phyloP scores from a whole-genome alignment of 345 rosid species.

The Theobroma cacao region DNA sequence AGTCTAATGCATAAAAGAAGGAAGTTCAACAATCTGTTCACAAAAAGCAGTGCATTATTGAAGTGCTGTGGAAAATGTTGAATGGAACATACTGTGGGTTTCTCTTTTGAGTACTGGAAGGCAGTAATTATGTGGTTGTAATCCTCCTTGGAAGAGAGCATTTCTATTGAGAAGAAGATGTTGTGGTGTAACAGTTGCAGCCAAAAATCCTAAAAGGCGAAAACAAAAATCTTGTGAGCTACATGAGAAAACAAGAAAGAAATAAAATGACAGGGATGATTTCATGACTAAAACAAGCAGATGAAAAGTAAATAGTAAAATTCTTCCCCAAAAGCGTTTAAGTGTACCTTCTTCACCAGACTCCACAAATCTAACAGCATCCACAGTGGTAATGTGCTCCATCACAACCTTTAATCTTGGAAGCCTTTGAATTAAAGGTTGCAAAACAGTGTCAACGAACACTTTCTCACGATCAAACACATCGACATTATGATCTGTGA shows the following conservation, averaged over 20 bases:
- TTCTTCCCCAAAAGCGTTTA: background rate
- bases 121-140: conserved; percentile 91
- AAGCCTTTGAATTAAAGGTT: conserved; percentile 68
- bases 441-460: conserved; percentile 74
- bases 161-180: conserved; percentile 93
- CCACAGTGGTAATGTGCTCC: conserved; percentile 92
- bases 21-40: background rate
- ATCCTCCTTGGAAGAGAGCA: conserved; percentile 90
- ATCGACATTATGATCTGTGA: conserved; percentile 77
- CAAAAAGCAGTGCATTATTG: background rate
- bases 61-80: background rate
- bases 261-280: background rate
- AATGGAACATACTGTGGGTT: conserved; percentile 58
- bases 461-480: conserved; percentile 89
- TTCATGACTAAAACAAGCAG: background rate
- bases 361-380: conserved; percentile 79
- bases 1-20: background rate
- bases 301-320: background rate
- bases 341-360: conserved; percentile 75
- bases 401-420: conserved; percentile 78
- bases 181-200: conserved; percentile 95
- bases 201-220: conserved; percentile 51
- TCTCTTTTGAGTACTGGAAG: conserved; percentile 96
- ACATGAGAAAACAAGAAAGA: background rate
- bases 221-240: conserved; percentile 4